phyloP scores from a whole-genome alignment of 345 rosid genomes.

The Lepidium africanum region DNA sequence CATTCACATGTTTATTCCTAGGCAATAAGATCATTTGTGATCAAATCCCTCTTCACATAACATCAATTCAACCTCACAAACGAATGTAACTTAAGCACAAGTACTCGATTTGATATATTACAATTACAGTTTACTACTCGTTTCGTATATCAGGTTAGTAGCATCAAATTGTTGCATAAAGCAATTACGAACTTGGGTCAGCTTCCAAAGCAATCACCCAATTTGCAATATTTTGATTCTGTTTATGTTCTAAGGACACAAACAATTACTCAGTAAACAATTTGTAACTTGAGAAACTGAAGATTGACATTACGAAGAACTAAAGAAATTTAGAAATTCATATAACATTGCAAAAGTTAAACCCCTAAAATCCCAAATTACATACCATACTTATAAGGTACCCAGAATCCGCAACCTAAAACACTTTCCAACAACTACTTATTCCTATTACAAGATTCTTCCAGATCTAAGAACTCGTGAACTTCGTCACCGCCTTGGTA shows the following conservation, averaged over 20 bases:
- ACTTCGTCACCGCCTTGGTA: constrained; percentile 25
- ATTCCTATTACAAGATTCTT: background rate
- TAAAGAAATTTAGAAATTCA: background rate
- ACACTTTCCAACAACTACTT: background rate
- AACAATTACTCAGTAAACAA: too few species aligned
- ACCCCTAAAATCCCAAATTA: background rate
- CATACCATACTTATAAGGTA: background rate
- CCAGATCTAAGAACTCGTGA: constrained; percentile 21
- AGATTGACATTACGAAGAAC: too few species aligned
- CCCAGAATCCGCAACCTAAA: background rate
- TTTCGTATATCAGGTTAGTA: background rate
- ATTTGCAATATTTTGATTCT: background rate
- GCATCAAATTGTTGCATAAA: background rate
- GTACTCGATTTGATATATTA: background rate
- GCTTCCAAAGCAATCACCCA: background rate
- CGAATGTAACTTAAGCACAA: background rate
- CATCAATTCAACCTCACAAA: background rate
- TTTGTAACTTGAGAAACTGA: too few species aligned
- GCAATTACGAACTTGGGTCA: background rate
- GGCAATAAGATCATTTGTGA: background rate
- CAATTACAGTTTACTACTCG: too few species aligned
- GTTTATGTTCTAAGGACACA: background rate
- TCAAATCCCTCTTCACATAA: background rate
- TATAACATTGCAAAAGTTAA: background rate
- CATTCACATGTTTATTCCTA: background rate